Evolutionary conservation across 73 alveolate genomes (phyloP).

Genomic region (Stentor roeselii): DNA sequence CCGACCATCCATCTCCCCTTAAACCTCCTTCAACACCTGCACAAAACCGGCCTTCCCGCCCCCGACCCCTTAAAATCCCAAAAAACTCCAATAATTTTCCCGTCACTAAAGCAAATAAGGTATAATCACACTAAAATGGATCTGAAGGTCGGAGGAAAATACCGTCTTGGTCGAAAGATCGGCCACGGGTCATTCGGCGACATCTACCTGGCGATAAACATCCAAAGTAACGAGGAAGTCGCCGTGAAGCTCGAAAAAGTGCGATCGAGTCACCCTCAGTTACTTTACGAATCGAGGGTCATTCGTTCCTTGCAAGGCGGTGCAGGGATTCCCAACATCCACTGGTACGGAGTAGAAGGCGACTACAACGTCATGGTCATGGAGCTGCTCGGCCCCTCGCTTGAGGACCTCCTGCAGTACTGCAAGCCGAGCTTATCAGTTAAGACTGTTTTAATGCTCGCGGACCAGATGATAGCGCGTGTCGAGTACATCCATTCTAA

Average conservation of each 20-base stretch:
- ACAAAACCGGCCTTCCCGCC: no score
- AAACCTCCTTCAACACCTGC: no score
- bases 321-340: constrained; percentile 71
- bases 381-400: constrained; percentile 88
- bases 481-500: constrained; percentile 77
- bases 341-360: constrained; percentile 68
- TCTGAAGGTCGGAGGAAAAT: constrained; percentile 78
- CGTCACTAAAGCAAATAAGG: no score
- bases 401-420: constrained; percentile 75
- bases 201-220: constrained; percentile 78
- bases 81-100: no score
- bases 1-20: no score
- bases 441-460: constrained; percentile 77
- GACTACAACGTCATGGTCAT: constrained; percentile 81
- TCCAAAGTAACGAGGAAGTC: constrained; percentile 63
- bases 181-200: constrained; percentile 95
- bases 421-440: constrained; percentile 67
- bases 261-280: constrained; percentile 49
- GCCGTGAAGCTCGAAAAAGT: constrained; percentile 71
- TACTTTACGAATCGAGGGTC: constrained; percentile 46
- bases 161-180: constrained; percentile 69
- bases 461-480: constrained; percentile 79
- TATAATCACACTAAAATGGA: constrained; percentile 52
- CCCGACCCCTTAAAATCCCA: no score
- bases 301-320: constrained; percentile 66